Evolutionary conservation across 805 yeast genomes (phyloP).

Genomic region (Nakazawaea siamensis): DNA sequence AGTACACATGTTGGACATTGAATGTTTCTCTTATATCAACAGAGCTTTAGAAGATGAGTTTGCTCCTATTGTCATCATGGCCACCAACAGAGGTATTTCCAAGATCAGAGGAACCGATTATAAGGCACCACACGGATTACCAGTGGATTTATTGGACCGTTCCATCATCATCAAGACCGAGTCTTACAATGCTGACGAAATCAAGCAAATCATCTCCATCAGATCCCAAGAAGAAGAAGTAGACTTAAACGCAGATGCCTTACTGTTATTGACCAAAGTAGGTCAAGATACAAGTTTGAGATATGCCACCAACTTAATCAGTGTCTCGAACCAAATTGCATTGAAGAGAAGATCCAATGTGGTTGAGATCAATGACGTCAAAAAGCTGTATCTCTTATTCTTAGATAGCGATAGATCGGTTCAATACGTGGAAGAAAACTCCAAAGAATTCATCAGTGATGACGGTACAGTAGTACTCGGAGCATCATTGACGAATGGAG

Average conservation of each 20-base stretch:
- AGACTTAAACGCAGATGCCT: conserved; percentile 72
- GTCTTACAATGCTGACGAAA: conserved; percentile 72
- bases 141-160: conserved; percentile 89
- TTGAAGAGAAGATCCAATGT: conserved; percentile 63
- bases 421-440: conserved; percentile 60
- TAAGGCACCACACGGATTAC: conserved; percentile 96
- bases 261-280: conserved; percentile 80
- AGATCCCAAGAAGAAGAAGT: conserved; percentile 94
- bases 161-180: conserved; percentile 86
- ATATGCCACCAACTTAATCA: conserved; percentile 83
- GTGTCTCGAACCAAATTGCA: conserved; percentile 85
- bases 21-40: conserved; percentile 91
- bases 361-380: conserved; percentile 76
- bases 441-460: conserved; percentile 62
- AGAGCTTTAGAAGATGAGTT: conserved; percentile 95
- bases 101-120: conserved; percentile 89
- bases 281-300: conserved; percentile 88
- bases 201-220: conserved; percentile 76
- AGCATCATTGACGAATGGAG: conserved; percentile 14
- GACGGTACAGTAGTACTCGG: conserved; percentile 62
- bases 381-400: conserved; percentile 80
- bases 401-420: conserved; percentile 88
- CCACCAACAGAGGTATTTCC: conserved; percentile 95
- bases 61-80: conserved; percentile 96
- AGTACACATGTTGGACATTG: conserved; percentile 96